Base-by-base conservation (phyloP, 306 rosid species). In the Begonia fuchsioides region DNA sequence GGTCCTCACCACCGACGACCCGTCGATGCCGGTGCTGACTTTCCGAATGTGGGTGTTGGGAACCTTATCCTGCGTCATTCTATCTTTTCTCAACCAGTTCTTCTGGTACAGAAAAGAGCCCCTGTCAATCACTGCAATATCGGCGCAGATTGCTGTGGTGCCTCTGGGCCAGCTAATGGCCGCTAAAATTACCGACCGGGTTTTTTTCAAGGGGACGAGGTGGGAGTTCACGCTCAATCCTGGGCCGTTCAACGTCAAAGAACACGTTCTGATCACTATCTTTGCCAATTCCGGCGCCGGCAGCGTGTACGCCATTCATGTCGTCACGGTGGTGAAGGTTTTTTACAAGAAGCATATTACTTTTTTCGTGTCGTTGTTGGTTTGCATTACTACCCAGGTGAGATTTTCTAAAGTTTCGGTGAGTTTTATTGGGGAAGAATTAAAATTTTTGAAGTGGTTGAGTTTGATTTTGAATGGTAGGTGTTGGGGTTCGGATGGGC, bases 401-500 rank as follows among this genome's bases (percentile, higher is more conserved):
- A 1, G 14, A 58, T 44, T 17, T 1, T 1, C 15, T 43, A 9
- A 13, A 2, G 39, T 14, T 13, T 8, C 5, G 20, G 13, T 15
- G 13, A 12, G 15, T 13, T 38, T 5, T 6, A 7, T 53, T 13
- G 10, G 12, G 10, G 13, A 16, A 26, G 20, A 12, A 3, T 11
- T 2, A 45, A 11, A 15, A 2, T 19, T 19, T 19, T 38, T 51
- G 47, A 7, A 9, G 7, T 32, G 15, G 41, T 45, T 11, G 12
- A 9, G 9, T 44, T 10, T 17, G 18, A 51, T 52, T 52, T 74
- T 6, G 70, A 70, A 64, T 68, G 81, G 62, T 47, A 87, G 94
- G 94, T 83, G 38, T 68, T 87, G 47, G 96, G 96, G 39, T 87
- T 83, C 50, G 96, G 96, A 60, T 87, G 96, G 96, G 96, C 96